phyloP scores from a whole-genome alignment of 768 basidiomycete species.

The Hortiboletus flavorubellus region DNA sequence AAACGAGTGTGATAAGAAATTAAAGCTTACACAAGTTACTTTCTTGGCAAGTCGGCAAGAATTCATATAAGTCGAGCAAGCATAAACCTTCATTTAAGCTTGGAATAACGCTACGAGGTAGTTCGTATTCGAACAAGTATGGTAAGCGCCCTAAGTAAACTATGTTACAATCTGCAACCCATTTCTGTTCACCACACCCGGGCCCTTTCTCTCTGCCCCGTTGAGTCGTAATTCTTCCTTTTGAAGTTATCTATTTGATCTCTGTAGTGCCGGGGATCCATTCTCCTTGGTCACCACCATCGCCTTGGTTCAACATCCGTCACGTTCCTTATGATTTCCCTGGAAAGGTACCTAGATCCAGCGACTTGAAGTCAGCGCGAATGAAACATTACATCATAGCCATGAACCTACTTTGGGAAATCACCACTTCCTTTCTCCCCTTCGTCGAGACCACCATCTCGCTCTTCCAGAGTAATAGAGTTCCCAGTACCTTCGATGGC shows the following conservation, averaged over 20 bases:
- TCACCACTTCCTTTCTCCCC: conserved; percentile 90
- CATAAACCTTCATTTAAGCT: no score
- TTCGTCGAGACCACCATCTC: conserved; percentile 68
- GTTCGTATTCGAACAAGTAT: no score
- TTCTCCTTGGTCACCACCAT: conserved; percentile 77
- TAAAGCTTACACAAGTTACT: no score
- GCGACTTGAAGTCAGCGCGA: conserved; percentile 10
- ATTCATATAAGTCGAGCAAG: no score
- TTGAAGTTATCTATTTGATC: conserved; percentile 69
- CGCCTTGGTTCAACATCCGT: conserved; percentile 81
- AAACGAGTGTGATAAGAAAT: no score
- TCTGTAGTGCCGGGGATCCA: conserved; percentile 59
- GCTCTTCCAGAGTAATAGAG: conserved; percentile 55
- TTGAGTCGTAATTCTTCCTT: no score
- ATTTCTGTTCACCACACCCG: no score
- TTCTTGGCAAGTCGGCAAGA: no score
- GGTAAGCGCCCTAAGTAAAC: no score
- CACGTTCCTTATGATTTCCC: conserved; percentile 91
- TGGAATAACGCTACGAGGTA: no score
- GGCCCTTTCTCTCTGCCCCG: no score
- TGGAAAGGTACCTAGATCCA: conserved; percentile 77
- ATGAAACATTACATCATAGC: not conserved
- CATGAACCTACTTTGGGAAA: conserved; percentile 68
- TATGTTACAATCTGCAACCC: no score
- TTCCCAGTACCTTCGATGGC: conserved; percentile 91